Conservation (phyloP, 805 yeast genomes). For the Starmerella cellae region DNA sequence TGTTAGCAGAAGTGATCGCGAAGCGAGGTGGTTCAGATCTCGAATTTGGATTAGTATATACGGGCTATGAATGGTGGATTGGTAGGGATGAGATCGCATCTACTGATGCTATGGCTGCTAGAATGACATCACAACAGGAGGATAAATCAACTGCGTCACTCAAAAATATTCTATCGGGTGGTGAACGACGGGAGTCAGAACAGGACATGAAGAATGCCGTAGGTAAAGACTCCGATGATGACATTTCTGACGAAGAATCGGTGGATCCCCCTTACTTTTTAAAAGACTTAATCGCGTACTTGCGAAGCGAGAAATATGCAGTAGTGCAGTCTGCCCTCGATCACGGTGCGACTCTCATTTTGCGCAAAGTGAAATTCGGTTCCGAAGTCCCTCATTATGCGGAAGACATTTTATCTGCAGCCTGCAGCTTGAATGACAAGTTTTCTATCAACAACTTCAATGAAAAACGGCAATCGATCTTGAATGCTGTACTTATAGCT, state of each 20-base stretch:
- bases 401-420: slow-evolving; percentile 36
- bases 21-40: slow-evolving; percentile 20
- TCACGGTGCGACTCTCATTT: slow-evolving; percentile 44
- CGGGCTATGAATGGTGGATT: slow-evolving; percentile 18
- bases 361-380: slow-evolving; percentile 49
- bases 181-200: slow-evolving; percentile 23
- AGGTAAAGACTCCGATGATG: slow-evolving; percentile 20
- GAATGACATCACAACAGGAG: background rate
- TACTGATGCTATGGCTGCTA: slow-evolving; percentile 4
- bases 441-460: slow-evolving; percentile 50
- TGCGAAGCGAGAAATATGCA: slow-evolving; percentile 35
- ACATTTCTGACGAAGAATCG: slow-evolving; percentile 23
- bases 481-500: slow-evolving; percentile 51
- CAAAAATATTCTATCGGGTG: background rate
- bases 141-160: background rate
- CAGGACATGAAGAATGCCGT: slow-evolving; percentile 19
- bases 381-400: slow-evolving; percentile 49
- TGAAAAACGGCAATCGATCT: slow-evolving; percentile 45
- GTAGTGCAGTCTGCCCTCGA: slow-evolving; percentile 41
- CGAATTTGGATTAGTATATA: slow-evolving; percentile 22
- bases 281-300: slow-evolving; percentile 52
- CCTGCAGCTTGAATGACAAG: slow-evolving; percentile 44
- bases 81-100: slow-evolving; percentile 4
- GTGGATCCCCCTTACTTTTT: slow-evolving; percentile 50
- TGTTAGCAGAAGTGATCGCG: slow-evolving; percentile 38